phyloP scores from a whole-genome alignment of 164 flowering plant species.

The Buxus sempervirens region DNA sequence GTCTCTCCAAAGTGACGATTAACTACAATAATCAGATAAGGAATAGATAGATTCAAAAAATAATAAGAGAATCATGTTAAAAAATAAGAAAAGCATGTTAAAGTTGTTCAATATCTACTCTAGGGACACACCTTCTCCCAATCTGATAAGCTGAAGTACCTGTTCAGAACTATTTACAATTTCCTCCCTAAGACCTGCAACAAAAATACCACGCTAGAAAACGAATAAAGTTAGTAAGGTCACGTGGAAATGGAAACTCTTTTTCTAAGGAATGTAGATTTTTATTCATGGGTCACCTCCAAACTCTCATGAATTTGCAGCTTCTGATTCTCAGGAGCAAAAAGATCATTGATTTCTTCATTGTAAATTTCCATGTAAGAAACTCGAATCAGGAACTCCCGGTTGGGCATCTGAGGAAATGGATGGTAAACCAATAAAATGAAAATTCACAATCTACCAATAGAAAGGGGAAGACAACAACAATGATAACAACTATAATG shows the following conservation, averaged over 20 bases:
- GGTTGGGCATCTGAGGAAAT: slow-evolving; percentile 42
- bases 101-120: not conserved
- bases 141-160: slow-evolving; percentile 74
- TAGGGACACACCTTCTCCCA: slow-evolving; percentile 76
- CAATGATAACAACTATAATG: too few species aligned
- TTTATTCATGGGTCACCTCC: slow-evolving; percentile 49
- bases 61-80: not conserved
- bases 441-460: not conserved
- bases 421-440: slow-evolving; percentile 8
- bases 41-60: not conserved
- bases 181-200: slow-evolving; percentile 92
- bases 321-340: slow-evolving; percentile 75
- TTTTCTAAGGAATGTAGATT: not conserved
- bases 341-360: slow-evolving; percentile 94
- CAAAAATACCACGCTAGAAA: slow-evolving; percentile 83
- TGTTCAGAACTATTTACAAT: slow-evolving; percentile 84
- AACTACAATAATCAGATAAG: slow-evolving; percentile 38
- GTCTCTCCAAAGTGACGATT: slow-evolving; percentile 98
- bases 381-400: slow-evolving; percentile 89
- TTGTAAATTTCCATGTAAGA: slow-evolving; percentile 99
- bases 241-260: not conserved
- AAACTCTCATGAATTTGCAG: slow-evolving; percentile 92
- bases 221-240: slow-evolving; percentile 13
- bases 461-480: too few species aligned
- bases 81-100: not conserved